Evolutionary conservation across 495 filamentous ascomycete genomes (phyloP).

Genomic region (Patellaria atrata): DNA sequence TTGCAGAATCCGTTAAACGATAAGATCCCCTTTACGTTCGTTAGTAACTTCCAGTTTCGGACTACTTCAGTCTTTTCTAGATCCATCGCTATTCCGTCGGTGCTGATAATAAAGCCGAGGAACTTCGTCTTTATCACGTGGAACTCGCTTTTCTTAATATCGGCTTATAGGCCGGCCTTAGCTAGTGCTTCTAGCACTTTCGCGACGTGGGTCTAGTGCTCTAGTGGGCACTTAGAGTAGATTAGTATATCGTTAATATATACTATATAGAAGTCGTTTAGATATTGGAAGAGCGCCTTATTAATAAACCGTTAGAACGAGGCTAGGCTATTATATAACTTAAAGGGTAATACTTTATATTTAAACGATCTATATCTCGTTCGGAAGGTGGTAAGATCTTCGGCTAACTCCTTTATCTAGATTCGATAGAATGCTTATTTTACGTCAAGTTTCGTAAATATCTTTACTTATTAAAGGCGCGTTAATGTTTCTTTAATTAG

Average conservation of each 20-base stretch:
- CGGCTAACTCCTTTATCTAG: conserved; percentile 10
- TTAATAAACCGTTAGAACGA: conserved; percentile 27
- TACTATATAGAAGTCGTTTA: conserved; percentile 20
- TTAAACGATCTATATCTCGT: conserved; percentile 23
- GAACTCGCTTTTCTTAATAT: conserved; percentile 25
- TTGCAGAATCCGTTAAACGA: conserved; percentile 26
- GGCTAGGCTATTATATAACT: conserved; percentile 16
- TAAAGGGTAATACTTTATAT: conserved; percentile 27
- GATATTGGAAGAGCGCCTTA: conserved; percentile 11
- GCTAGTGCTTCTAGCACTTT: conserved; percentile 9
- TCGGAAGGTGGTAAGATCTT: conserved; percentile 23
- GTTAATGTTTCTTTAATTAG: conserved; percentile 32
- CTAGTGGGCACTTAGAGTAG: conserved; percentile 8
- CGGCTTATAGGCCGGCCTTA: conserved; percentile 13
- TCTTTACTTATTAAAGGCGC: conserved; percentile 19
- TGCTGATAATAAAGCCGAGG: conserved; percentile 18
- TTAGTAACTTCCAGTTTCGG: conserved; percentile 16
- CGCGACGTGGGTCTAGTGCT: conserved; percentile 6
- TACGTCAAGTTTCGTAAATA: conserved; percentile 35
- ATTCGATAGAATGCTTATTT: conserved; percentile 14
- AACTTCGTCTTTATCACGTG: conserved; percentile 16
- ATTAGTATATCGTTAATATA: conserved; percentile 23
- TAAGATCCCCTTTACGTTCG: conserved; percentile 16
- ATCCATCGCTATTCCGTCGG: neutral
- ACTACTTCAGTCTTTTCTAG: conserved; percentile 20